Percentiles rank a stretch among this genome's conserved stretches.
phyloP scores from a whole-genome alignment of 1,284 basidiomycete genomes.

The Butyriboletus appendiculatus region DNA sequence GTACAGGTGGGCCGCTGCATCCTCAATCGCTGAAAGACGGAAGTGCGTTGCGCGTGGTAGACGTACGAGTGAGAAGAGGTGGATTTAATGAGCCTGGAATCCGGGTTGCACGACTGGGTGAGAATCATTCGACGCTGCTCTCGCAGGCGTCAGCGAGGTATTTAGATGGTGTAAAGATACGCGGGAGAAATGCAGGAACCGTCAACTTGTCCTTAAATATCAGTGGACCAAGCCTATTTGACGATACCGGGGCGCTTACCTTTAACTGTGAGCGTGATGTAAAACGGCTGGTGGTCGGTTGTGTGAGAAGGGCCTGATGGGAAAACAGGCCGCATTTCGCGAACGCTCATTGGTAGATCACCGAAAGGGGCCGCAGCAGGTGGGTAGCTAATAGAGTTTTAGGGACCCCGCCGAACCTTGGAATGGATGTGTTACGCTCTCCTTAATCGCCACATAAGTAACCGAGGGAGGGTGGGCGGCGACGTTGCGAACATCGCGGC shows the following conservation, averaged over 20 bases:
- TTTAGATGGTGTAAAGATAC: constrained; percentile 13
- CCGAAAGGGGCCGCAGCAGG: constrained; percentile 14
- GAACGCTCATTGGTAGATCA: constrained; percentile 31
- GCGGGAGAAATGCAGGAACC: constrained; percentile 14
- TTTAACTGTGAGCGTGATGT: constrained; percentile 36
- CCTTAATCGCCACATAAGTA: constrained; percentile 1
- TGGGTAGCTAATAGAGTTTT: constrained; percentile 36
- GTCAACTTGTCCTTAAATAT: constrained; percentile 35
- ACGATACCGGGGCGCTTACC: constrained; percentile 29
- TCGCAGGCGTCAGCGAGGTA: constrained; percentile 18
- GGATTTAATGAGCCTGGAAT: constrained; percentile 33
- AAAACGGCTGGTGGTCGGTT: constrained; percentile 37
- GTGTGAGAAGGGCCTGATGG: constrained; percentile 28
- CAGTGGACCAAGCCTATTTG: constrained; percentile 15
- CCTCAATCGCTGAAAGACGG: constrained; percentile 13
- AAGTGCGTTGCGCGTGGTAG: constrained; percentile 19
- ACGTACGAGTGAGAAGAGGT: constrained; percentile 23
- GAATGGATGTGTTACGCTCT: background rate
- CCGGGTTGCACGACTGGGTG: constrained; percentile 20
- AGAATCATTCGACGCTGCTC: constrained; percentile 30
- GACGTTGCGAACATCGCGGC: background rate
- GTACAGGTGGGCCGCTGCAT: constrained; percentile 52
- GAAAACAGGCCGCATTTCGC: constrained; percentile 25
- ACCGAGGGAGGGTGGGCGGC: background rate
- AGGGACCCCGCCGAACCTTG: constrained; percentile 23